phyloP scores from a whole-genome alignment of 345 rosid species.

The Crucihimalaya himalaica region DNA sequence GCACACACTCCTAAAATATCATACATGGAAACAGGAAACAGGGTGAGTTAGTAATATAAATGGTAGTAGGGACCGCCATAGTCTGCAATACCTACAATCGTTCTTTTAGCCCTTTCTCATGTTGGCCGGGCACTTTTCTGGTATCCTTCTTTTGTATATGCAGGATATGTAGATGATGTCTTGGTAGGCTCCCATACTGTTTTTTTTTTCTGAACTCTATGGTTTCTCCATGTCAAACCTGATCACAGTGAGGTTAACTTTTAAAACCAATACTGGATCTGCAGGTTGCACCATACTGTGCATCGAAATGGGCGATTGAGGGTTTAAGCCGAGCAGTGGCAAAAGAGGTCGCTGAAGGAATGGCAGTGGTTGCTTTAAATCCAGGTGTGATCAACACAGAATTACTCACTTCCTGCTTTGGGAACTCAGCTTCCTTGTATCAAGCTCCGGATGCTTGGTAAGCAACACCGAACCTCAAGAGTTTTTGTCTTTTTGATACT shows the following conservation, averaged over 20 bases:
- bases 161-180: background rate
- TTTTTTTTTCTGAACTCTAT: background rate
- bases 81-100: background rate
- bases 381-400: conserved; percentile 96
- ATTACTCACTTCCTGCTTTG: conserved; percentile 87
- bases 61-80: background rate
- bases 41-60: conserved; percentile 1
- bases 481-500: background rate
- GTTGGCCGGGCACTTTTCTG: background rate
- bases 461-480: background rate
- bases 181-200: background rate
- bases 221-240: conserved; percentile 8
- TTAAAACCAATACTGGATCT: conserved; percentile 3
- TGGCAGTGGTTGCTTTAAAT: conserved; percentile 85
- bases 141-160: background rate
- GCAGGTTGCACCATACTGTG: conserved; percentile 98
- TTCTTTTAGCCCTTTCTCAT: background rate
- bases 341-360: conserved; percentile 83
- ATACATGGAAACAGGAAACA: too few relatives aligned
- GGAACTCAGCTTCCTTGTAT: conserved; percentile 71
- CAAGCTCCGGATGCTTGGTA: conserved; percentile 96
- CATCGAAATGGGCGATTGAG: conserved; percentile 98
- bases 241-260: conserved; percentile 4
- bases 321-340: conserved; percentile 94
- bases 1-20: background rate